Percentiles rank a stretch among this genome's conserved stretches.
phyloP scores from a whole-genome alignment of 805 yeast species.

The Starmerella kuoi region DNA sequence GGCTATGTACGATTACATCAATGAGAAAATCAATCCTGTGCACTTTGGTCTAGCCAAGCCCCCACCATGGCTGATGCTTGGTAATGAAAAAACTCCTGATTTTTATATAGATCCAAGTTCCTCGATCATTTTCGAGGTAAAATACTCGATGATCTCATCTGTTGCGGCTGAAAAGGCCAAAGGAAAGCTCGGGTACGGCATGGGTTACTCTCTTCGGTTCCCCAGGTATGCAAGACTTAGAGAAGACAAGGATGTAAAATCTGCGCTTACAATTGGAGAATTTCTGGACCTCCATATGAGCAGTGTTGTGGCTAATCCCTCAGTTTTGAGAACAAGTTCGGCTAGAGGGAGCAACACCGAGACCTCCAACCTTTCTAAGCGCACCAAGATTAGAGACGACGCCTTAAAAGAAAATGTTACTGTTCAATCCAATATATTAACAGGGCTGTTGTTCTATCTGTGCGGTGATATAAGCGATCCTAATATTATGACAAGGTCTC shows the following conservation, averaged over 20 bases:
- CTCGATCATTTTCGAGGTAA: slow-evolving; percentile 69
- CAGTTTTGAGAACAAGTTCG: not conserved
- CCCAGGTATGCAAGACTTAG: slow-evolving; percentile 61
- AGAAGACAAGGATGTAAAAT: slow-evolving; percentile 51
- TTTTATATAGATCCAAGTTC: slow-evolving; percentile 71
- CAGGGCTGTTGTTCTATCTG: slow-evolving; percentile 20
- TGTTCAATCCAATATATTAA: slow-evolving; percentile 15
- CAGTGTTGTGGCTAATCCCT: not conserved
- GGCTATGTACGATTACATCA: slow-evolving; percentile 49
- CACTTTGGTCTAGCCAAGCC: slow-evolving; percentile 36
- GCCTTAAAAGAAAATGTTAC: not conserved
- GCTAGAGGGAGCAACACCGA: not conserved
- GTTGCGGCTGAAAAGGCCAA: slow-evolving; percentile 19
- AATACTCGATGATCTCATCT: slow-evolving; percentile 59
- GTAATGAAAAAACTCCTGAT: slow-evolving; percentile 11
- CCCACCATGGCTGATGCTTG: slow-evolving; percentile 15
- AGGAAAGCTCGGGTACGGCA: slow-evolving; percentile 38
- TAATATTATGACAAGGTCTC: slow-evolving; percentile 15
- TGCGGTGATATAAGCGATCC: slow-evolving; percentile 24
- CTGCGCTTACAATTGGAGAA: slow-evolving; percentile 45
- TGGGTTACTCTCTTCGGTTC: slow-evolving; percentile 60
- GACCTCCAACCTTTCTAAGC: not conserved
- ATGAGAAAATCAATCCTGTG: slow-evolving; percentile 42
- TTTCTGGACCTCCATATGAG: slow-evolving; percentile 26
- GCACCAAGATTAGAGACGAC: not conserved